Evolutionary conservation across 768 basidiomycete species (phyloP).

Genomic region (Lentinula raphanica): DNA sequence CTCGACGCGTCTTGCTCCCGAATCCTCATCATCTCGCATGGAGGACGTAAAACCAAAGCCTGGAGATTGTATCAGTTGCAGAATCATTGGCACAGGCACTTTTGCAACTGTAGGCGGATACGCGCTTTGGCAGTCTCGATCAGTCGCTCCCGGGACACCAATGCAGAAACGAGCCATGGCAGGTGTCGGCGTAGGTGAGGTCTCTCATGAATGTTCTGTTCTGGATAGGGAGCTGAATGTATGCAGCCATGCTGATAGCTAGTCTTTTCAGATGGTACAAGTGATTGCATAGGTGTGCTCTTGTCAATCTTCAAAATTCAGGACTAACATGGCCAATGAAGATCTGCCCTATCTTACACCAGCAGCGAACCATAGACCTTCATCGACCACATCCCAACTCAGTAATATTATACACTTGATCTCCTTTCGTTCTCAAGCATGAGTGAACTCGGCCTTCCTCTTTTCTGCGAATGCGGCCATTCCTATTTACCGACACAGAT

Average conservation of each 20-base stretch:
- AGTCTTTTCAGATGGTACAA: slow-evolving; percentile 13
- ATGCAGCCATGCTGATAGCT: slow-evolving; percentile 27
- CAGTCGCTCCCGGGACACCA: slow-evolving; percentile 54
- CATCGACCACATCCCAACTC: slow-evolving; percentile 3
- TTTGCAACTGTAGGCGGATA: slow-evolving; percentile 62
- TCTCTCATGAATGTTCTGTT: neutral
- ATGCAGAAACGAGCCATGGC: slow-evolving; percentile 58
- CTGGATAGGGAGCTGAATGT: slow-evolving; percentile 26
- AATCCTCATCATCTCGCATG: neutral
- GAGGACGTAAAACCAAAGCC: neutral
- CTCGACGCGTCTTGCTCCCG: neutral
- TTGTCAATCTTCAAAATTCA: neutral
- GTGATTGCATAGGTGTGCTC: neutral
- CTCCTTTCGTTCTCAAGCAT: slow-evolving; percentile 31
- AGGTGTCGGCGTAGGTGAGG: slow-evolving; percentile 59
- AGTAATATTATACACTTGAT: neutral
- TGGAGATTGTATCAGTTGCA: slow-evolving; percentile 64
- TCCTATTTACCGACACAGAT: slow-evolving; percentile 40
- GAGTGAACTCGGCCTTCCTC: slow-evolving; percentile 78
- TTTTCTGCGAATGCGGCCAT: slow-evolving; percentile 96
- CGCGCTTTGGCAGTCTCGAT: slow-evolving; percentile 60
- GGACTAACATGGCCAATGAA: neutral
- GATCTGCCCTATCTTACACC: neutral
- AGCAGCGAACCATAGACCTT: too few relatives aligned
- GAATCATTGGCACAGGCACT: slow-evolving; percentile 60